Conservation (phyloP, 768 basidiomycete species). For the Leccinum aurantiacum region DNA sequence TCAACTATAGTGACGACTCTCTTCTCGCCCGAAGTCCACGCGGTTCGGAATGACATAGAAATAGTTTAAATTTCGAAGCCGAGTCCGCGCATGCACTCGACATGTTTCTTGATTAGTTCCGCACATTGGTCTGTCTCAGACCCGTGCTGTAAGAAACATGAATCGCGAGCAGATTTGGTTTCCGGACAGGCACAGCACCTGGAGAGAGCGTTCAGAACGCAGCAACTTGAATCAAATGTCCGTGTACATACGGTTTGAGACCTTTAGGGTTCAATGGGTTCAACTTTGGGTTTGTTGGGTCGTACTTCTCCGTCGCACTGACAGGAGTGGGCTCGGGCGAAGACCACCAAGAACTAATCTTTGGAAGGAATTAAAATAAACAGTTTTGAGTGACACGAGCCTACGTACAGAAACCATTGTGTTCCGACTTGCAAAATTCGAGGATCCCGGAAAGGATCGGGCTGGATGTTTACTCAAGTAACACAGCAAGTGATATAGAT, state of each 20-base stretch:
- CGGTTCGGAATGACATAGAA: neutral
- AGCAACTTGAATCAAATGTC: neutral
- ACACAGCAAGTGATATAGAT: no score
- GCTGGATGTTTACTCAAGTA: no score
- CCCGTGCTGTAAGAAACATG: conserved; percentile 79
- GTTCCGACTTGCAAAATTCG: no score
- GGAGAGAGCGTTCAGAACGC: conserved; percentile 5
- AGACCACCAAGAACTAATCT: conserved; percentile 63
- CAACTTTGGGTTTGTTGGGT: conserved; percentile 73
- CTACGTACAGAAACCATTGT: conserved; percentile 45
- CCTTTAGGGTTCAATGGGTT: conserved; percentile 93
- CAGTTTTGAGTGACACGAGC: neutral
- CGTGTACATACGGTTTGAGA: conserved; percentile 80
- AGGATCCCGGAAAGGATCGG: no score
- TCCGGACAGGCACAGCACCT: conserved; percentile 97
- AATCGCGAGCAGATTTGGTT: conserved; percentile 89
- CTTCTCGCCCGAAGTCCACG: no score
- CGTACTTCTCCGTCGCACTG: conserved; percentile 46
- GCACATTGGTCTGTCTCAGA: conserved; percentile 78
- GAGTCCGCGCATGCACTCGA: conserved; percentile 86
- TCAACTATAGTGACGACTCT: neutral
- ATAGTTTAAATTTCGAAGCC: conserved; percentile 75
- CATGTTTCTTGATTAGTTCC: conserved; percentile 74
- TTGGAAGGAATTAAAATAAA: neutral
- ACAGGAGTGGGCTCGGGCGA: conserved; percentile 32